phyloP scores from a whole-genome alignment of 257 asterid genomes.

The Petrea volubilis region DNA sequence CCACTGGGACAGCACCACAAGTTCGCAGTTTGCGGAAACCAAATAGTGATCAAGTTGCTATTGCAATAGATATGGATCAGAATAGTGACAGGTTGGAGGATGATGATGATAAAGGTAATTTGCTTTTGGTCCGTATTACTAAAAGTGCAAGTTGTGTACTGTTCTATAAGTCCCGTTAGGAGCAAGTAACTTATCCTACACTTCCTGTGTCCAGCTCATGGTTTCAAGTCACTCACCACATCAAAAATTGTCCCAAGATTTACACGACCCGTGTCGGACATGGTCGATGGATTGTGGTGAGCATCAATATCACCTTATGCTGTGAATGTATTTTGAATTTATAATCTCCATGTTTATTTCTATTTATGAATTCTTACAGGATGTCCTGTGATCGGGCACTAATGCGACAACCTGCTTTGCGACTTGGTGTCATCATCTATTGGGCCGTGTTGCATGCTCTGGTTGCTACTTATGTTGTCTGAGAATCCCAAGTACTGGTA shows the following conservation, averaged over 20 bases:
- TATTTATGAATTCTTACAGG: slow-evolving; percentile 51
- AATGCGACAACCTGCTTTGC: slow-evolving; percentile 93
- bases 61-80: slow-evolving; percentile 82
- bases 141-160: background rate
- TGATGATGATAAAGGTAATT: slow-evolving; percentile 91
- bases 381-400: slow-evolving; percentile 94
- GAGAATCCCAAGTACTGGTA: slow-evolving; percentile 50
- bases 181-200: slow-evolving; percentile 16
- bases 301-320: slow-evolving; percentile 8
- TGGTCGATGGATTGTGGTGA: slow-evolving; percentile 94
- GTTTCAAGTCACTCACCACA: slow-evolving; percentile 95
- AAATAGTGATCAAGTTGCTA: slow-evolving; percentile 84
- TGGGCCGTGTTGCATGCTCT: slow-evolving; percentile 91
- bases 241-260: slow-evolving; percentile 87
- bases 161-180: slow-evolving; percentile 11
- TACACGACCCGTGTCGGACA: slow-evolving; percentile 84
- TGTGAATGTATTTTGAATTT: background rate
- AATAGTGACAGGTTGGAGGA: slow-evolving; percentile 58
- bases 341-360: slow-evolving; percentile 11
- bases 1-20: slow-evolving; percentile 72
- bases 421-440: slow-evolving; percentile 84
- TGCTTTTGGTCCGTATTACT: slow-evolving; percentile 15
- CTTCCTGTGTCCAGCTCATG: slow-evolving; percentile 74
- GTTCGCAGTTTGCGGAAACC: slow-evolving; percentile 92
- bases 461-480: slow-evolving; percentile 73